Conservation (phyloP, 352 stramenopile genomes). For the Pythium rhizo-oryzae region DNA sequence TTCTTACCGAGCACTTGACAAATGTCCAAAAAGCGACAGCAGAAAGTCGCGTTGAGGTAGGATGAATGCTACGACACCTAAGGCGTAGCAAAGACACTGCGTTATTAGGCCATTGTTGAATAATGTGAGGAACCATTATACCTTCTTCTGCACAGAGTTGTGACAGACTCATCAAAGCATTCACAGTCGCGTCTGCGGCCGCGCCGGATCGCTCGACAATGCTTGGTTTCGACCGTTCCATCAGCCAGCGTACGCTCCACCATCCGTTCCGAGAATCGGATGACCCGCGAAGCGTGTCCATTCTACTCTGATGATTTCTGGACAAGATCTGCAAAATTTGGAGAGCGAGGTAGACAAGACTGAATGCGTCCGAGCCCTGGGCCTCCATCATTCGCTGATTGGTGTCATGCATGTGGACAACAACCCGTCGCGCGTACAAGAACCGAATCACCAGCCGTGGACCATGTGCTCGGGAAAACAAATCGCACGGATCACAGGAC, state of each 20-base stretch:
- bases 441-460: constrained; percentile 10
- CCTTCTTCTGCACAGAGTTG: constrained; percentile 16
- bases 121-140: not conserved
- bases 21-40: not conserved
- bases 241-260: constrained; percentile 23
- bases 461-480: constrained; percentile 15
- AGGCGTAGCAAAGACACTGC: not conserved
- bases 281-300: constrained; percentile 2
- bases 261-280: not conserved
- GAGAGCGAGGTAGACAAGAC: constrained; percentile 6
- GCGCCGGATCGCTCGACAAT: not conserved
- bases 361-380: constrained; percentile 1
- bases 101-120: too few relatives aligned
- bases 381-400: constrained; percentile 20
- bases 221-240: constrained; percentile 12
- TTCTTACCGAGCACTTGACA: not conserved
- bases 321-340: constrained; percentile 12
- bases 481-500: constrained; percentile 22
- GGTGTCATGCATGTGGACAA: constrained; percentile 6
- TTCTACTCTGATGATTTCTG: constrained; percentile 11
- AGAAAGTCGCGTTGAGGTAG: constrained; percentile 11
- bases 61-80: constrained; percentile 14
- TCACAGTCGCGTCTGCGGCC: constrained; percentile 9
- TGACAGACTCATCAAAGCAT: constrained; percentile 10
- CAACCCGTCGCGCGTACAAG: constrained; percentile 14